Base-by-base conservation (phyloP, 2,329 filamentous ascomycete genomes). In the Falciphora oryzae region DNA sequence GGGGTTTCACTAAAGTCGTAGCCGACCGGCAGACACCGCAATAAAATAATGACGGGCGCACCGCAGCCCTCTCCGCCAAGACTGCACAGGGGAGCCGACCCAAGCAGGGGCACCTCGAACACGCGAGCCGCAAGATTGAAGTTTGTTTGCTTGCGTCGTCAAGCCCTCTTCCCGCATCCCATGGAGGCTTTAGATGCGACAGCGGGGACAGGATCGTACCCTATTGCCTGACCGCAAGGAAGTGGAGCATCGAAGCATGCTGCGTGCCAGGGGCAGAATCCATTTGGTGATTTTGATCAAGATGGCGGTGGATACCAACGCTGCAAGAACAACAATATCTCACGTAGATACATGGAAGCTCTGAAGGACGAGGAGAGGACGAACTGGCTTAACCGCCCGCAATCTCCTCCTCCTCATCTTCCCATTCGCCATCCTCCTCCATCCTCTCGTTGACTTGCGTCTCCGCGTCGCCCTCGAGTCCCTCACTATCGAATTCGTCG, bases 351-450 rank as follows among this genome's bases (percentile, higher is more conserved):
- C 14, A 38, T 38, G 18, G 18, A 53, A 10, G 22, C 44, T 53
- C 44, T 22, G 18, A 1, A 13, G 44, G 44, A n/a, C 18, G n/a
- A 8, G 44, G 44, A 10, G 6, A n/a, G 14, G 18, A 53, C 22
- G 2, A 53, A 53, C 44, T 53, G 8, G 44, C 44, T 53, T 22
- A 53, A 4, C 63, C 32, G 18, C 57, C 57, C 14, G 56, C 62
- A 63, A 65, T 63, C 64, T 81, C 78, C 57, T 78, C 74, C 64
- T 79, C 74, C 67, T 83, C 81, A 35, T 83, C 81, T 69, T 84
- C 81, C 80, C 81, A 85, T 57, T 83, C 81, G 4, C 76, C 80
- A 0, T 79, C 77, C 29, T 81, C 76, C 61, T 83, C 82, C 75
- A 81, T 80, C 65, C 72, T 71, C 66, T 81, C 78, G 63, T 84